A percentile compares a stretch with the other conserved stretches of the same genome.
Evolutionary conservation across 495 filamentous ascomycete genomes (phyloP).

Genomic region (Penicillium riverlandense): DNA sequence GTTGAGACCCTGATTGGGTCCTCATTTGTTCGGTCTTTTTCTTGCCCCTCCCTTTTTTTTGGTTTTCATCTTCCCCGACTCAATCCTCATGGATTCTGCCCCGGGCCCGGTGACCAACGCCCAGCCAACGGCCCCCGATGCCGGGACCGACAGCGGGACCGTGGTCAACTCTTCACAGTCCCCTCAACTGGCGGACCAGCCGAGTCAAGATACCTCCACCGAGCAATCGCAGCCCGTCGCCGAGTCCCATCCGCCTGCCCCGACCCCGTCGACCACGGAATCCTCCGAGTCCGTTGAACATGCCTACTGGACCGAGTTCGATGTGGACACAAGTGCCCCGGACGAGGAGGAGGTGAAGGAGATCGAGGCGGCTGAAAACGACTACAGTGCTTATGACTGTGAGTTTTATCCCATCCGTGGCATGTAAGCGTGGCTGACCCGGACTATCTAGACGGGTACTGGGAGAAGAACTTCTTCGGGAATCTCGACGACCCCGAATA

Average conservation of each 20-base stretch:
- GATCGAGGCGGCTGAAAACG: slow-evolving; percentile 42
- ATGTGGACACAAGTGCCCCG: slow-evolving; percentile 51
- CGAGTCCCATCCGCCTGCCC: slow-evolving; percentile 4
- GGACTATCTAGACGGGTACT: slow-evolving; percentile 40
- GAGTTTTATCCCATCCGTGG: slow-evolving; percentile 11
- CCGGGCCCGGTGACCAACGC: background rate
- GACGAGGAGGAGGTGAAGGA: slow-evolving; percentile 54
- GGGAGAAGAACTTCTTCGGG: slow-evolving; percentile 51
- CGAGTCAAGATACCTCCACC: too few species aligned
- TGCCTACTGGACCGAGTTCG: slow-evolving; percentile 41
- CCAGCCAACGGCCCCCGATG: background rate
- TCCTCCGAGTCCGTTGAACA: slow-evolving; percentile 21
- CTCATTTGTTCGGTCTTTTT: background rate
- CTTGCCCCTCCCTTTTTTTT: slow-evolving; percentile 5
- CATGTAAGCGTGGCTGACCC: slow-evolving; percentile 3
- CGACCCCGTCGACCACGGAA: slow-evolving; percentile 3
- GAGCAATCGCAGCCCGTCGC: background rate
- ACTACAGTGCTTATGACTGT: slow-evolving; percentile 50
- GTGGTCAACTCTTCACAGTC: too few species aligned
- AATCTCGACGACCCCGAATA: slow-evolving; percentile 56
- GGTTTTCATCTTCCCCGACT: too few species aligned
- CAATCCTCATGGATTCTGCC: slow-evolving; percentile 17
- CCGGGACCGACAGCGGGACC: background rate
- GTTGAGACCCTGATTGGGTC: too few species aligned
- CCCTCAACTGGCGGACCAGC: too few species aligned